Percentiles rank a stretch among this genome's conserved stretches.
These are phyloP conservation scores for Venturia carpophila DNA, from an alignment of 2,329 filamentous ascomycete genomes.

Conservation along the genomic window DNA sequence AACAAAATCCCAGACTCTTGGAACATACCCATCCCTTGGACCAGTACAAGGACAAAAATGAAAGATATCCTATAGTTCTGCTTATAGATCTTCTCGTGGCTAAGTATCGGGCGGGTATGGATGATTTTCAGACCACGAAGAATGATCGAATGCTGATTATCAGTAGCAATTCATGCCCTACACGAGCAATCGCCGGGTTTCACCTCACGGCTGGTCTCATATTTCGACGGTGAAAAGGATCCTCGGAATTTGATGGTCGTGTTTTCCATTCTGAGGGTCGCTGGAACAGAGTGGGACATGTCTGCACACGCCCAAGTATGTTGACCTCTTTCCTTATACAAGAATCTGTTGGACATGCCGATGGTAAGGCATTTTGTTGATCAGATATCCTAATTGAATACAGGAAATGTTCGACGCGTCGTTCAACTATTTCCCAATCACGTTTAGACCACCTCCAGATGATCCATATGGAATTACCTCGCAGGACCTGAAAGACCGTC, in stretches of 20 bases:
- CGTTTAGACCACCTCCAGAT: conserved; percentile 60
- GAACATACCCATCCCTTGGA: conserved; percentile 51
- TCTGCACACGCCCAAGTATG: conserved; percentile 48
- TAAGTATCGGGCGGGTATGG: conserved; percentile 48
- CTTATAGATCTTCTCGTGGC: conserved; percentile 55
- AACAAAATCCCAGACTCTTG: conserved; percentile 24
- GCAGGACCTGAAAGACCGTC: conserved; percentile 56
- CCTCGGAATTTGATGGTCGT: conserved; percentile 63
- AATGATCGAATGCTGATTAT: not conserved
- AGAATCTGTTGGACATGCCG: not conserved
- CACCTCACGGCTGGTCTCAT: conserved; percentile 52
- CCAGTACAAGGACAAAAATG: conserved; percentile 53
- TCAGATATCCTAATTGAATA: conserved; percentile 21
- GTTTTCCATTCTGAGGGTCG: conserved; percentile 58
- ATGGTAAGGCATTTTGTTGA: conserved; percentile 2
- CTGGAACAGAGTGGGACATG: conserved; percentile 62
- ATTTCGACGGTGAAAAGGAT: conserved; percentile 62
- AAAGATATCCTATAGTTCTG: conserved; percentile 53
- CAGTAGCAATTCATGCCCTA: conserved; percentile 46
- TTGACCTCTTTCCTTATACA: conserved; percentile 25
- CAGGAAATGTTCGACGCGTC: conserved; percentile 55
- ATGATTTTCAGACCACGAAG: not conserved
- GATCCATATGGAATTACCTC: conserved; percentile 63
- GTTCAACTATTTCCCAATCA: conserved; percentile 67
- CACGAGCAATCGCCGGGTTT: conserved; percentile 47